Evolutionary conservation across 2,329 filamentous ascomycete genomes (phyloP).

Genomic region (Colletotrichum tamarilloi): DNA sequence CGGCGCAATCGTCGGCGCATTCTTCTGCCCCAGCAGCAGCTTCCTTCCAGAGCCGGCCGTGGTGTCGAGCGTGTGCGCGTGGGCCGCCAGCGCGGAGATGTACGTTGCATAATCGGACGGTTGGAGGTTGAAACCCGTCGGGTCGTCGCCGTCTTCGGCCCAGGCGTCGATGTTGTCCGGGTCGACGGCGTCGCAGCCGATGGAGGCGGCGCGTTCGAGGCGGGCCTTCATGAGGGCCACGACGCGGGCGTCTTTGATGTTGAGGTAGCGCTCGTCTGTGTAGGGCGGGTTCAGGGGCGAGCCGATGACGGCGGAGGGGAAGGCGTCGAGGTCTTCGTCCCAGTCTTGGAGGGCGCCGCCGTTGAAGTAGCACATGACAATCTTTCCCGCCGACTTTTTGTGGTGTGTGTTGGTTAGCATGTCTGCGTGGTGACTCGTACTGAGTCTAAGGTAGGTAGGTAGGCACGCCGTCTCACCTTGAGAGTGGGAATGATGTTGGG

Average conservation of each 20-base stretch:
- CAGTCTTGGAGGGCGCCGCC: slow-evolving; percentile 44
- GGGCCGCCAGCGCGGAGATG: slow-evolving; percentile 42
- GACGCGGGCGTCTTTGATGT: slow-evolving; percentile 41
- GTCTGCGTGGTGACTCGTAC: too few relatives aligned
- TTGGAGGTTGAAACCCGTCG: slow-evolving; percentile 44
- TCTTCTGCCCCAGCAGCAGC: slow-evolving; percentile 49
- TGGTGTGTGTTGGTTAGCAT: neutral
- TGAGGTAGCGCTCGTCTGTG: slow-evolving; percentile 43
- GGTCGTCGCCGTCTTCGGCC: slow-evolving; percentile 40
- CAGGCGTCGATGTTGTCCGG: slow-evolving; percentile 49
- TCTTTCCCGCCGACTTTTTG: slow-evolving; percentile 40
- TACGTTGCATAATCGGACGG: slow-evolving; percentile 44
- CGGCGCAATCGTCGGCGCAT: slow-evolving; percentile 42
- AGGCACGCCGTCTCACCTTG: slow-evolving; percentile 38
- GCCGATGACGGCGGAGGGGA: slow-evolving; percentile 40
- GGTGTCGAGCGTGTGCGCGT: slow-evolving; percentile 44
- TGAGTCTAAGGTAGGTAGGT: too few relatives aligned
- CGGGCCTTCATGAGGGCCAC: slow-evolving; percentile 45
- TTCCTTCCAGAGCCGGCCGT: slow-evolving; percentile 36
- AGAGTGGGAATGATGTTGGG: slow-evolving; percentile 43
- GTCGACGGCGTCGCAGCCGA: slow-evolving; percentile 48
- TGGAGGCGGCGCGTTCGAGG: slow-evolving; percentile 40
- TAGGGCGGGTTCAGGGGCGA: slow-evolving; percentile 41
- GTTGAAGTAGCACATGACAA: slow-evolving; percentile 49
- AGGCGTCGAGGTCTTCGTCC: slow-evolving; percentile 39